Percentiles rank a stretch among this genome's conserved stretches.
Conservation (phyloP, 441 rosid genomes). For the Flueggea neowawraea region DNA sequence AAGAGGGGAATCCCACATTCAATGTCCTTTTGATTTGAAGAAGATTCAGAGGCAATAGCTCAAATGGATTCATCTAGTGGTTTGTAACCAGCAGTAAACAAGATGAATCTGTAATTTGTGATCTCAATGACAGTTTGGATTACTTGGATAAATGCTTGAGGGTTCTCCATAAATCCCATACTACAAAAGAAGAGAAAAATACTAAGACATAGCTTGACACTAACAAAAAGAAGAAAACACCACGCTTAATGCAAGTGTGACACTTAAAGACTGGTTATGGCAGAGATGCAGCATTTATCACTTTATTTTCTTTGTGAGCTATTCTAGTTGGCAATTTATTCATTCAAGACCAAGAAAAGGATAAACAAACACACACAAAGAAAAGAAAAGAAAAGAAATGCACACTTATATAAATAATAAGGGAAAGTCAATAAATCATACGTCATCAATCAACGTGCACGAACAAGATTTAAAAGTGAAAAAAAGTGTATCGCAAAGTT, state of each 20-base stretch:
- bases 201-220: not conserved
- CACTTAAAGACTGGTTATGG: not conserved
- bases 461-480: too few species aligned
- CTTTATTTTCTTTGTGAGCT: too few species aligned
- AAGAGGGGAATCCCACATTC: slow-evolving; percentile 57
- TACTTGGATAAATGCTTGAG: slow-evolving; percentile 65
- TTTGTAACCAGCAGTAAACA: slow-evolving; percentile 74
- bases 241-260: not conserved
- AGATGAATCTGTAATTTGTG: slow-evolving; percentile 62
- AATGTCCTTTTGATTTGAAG: slow-evolving; percentile 21
- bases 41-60: slow-evolving; percentile 32
- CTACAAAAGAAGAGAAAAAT: slow-evolving; percentile 37
- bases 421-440: too few species aligned
- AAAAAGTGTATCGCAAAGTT: too few species aligned
- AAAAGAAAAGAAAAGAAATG: too few species aligned
- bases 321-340: too few species aligned
- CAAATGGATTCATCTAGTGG: slow-evolving; percentile 63
- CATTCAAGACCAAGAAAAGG: too few species aligned
- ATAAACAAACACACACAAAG: too few species aligned
- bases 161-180: slow-evolving; percentile 83
- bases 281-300: too few species aligned
- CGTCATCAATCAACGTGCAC: too few species aligned
- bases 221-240: not conserved
- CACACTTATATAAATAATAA: too few species aligned
- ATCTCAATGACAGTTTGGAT: slow-evolving; percentile 53